Conservation (phyloP, 176 grass and related monocot genomes). For the Pontederia paniculata region DNA sequence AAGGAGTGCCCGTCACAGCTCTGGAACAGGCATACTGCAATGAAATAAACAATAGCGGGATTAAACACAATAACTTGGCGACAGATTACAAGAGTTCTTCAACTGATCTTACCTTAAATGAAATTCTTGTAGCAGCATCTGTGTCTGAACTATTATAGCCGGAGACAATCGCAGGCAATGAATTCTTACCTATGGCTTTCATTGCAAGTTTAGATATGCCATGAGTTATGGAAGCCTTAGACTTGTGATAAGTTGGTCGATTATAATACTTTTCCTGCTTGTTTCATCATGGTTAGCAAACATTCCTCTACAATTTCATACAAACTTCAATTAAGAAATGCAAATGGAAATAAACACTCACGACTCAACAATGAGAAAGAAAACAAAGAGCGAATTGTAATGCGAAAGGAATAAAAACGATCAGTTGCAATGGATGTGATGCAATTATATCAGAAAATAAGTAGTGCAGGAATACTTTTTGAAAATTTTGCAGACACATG, state of each 20-base stretch:
- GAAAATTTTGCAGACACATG: too few species aligned
- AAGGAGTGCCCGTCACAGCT: slow-evolving; percentile 65
- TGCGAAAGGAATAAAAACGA: too few species aligned
- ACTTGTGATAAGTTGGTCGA: slow-evolving; percentile 43
- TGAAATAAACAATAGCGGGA: background rate
- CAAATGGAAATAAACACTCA: too few species aligned
- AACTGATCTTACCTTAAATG: slow-evolving; percentile 53
- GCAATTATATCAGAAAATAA: too few species aligned
- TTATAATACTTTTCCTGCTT: slow-evolving; percentile 78
- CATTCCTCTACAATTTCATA: background rate
- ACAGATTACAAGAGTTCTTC: background rate
- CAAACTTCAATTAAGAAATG: too few species aligned
- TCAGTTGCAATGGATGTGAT: too few species aligned
- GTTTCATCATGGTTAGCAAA: background rate
- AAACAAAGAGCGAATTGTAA: too few species aligned
- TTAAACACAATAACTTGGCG: background rate
- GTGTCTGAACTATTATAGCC: slow-evolving; percentile 60
- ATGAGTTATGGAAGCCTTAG: slow-evolving; percentile 34
- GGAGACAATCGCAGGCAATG: slow-evolving; percentile 26
- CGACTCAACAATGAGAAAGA: too few species aligned
- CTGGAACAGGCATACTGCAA: slow-evolving; percentile 72
- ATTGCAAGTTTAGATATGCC: slow-evolving; percentile 40
- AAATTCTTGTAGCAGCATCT: slow-evolving; percentile 54
- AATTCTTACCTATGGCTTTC: slow-evolving; percentile 29
- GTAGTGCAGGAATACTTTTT: too few species aligned